Conservation (phyloP, 805 yeast species). For the Nakazawaea wyomingensis region DNA sequence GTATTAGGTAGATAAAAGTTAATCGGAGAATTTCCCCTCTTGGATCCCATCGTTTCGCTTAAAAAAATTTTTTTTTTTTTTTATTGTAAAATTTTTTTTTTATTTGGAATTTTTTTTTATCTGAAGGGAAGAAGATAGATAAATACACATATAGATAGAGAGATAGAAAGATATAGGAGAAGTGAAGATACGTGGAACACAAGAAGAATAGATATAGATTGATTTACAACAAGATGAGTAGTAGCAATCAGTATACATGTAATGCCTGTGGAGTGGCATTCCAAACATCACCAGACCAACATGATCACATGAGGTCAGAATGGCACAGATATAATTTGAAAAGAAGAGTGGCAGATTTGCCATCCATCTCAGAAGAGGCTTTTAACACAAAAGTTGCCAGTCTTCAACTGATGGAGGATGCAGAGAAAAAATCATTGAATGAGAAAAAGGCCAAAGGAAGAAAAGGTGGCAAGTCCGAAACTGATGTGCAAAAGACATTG, state of each 20-base stretch:
- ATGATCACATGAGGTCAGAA: constrained; percentile 43
- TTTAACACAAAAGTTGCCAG: constrained; percentile 12
- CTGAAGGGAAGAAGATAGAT: no score
- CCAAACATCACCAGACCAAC: constrained; percentile 35
- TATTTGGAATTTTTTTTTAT: no score
- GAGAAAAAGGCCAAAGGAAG: constrained; percentile 6
- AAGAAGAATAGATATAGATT: no score
- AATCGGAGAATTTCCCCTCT: no score
- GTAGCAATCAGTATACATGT: constrained; percentile 29
- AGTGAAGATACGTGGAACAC: no score
- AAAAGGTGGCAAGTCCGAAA: constrained; percentile 19
- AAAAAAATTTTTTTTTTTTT: constrained; percentile 6
- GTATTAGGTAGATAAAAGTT: not conserved
- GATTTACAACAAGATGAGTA: no score
- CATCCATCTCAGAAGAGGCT: constrained; percentile 37
- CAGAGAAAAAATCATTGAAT: not conserved
- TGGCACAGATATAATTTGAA: constrained; percentile 48
- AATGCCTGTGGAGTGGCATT: constrained; percentile 40
- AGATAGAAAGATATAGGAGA: not conserved
- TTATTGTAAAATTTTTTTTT: not conserved
- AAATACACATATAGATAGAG: no score
- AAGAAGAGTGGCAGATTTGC: constrained; percentile 42
- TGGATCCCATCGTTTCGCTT: no score
- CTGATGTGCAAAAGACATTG: constrained; percentile 21
- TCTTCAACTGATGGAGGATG: constrained; percentile 5